Conservation (phyloP, 148 eudicot genomes). For the Nepenthes gracilis region DNA sequence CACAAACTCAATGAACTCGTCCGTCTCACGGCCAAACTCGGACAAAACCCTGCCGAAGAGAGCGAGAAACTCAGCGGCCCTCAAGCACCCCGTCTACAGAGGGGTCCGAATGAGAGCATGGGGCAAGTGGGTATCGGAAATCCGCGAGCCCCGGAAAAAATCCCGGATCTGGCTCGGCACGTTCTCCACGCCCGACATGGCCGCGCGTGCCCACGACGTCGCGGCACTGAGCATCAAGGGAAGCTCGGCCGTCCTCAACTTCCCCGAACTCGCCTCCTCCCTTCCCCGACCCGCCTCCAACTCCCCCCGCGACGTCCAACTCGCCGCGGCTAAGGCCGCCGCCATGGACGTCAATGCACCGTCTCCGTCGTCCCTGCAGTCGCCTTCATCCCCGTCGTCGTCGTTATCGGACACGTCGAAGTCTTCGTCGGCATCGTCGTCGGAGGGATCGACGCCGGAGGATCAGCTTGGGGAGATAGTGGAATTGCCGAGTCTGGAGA, state of each 20-base stretch:
- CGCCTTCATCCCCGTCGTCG: conserved; percentile 5
- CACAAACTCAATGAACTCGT: background rate
- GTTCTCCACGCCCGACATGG: conserved; percentile 71
- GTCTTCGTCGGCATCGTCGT: conserved; percentile 9
- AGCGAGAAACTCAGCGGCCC: background rate
- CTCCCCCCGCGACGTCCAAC: conserved; percentile 50
- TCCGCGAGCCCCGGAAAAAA: conserved; percentile 57
- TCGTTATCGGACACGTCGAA: background rate
- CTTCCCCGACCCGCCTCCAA: conserved; percentile 50
- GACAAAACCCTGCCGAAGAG: background rate
- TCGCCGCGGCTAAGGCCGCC: conserved; percentile 56
- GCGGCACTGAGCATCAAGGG: conserved; percentile 57
- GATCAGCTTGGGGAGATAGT: conserved; percentile 52
- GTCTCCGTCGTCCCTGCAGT: background rate
- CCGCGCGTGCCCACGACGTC: conserved; percentile 75
- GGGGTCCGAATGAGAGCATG: conserved; percentile 68
- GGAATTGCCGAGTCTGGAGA: conserved; percentile 44
- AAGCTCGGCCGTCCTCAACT: conserved; percentile 47
- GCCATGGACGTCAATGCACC: conserved; percentile 24
- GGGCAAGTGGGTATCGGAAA: conserved; percentile 79
- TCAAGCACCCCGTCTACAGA: conserved; percentile 47
- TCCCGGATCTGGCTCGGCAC: conserved; percentile 76
- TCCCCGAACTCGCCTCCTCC: conserved; percentile 35
- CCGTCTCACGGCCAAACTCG: background rate
- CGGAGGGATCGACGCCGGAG: conserved; percentile 2